Base-by-base conservation (phyloP, 805 yeast genomes). In the Tetrapisispora iriomotensis region DNA sequence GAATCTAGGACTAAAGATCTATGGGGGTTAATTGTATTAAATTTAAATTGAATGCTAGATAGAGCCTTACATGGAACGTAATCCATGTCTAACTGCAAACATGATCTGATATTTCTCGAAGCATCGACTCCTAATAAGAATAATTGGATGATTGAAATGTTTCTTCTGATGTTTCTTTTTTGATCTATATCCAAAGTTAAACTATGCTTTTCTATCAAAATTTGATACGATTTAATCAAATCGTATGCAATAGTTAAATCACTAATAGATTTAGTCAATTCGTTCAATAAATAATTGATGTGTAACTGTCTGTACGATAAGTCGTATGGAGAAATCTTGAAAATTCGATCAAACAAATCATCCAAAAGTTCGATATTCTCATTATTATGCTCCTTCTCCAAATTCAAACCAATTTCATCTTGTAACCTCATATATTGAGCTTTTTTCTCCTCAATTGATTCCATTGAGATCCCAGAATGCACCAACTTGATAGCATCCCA, bases 21-120 rank as follows among this genome's bases (percentile, higher is more conserved):
- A 63, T 59, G 29, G 68, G 62, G 40, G 56, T 64, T 44, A 31
- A 53, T 33, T 50, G 54, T 45, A 50, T 40, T 37, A 23, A 77
- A 61, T 42, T 70, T 72, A 23, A 73, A 65, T 40, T 64, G 64
- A n/a, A 77, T 57, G 48, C 79, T 73, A 9, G 83, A 72, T 23
- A 71, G 51, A 14, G 53, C 61, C 23, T 77, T 75, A 58, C 95
- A 86, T 2, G 60, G 62, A 21, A 62, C 62, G 46, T 70, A 72
- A 45, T 85, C 96, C 58, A 85, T 82, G 58, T 90, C 90, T 32
- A 75, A 70, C 39, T 82, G 77, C 36, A 90, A 63, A 56, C 96
- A 87, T 45, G 72, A 77, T 47, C 79, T 73, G 20, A 79, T 65
- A 0, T 82, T 71, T 13, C 22, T 22, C 20, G 67, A 67, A 13